A percentile compares a stretch with the other conserved stretches of the same genome.
Conservation (phyloP, 257 asterid genomes). For the Linaria vulgaris region DNA sequence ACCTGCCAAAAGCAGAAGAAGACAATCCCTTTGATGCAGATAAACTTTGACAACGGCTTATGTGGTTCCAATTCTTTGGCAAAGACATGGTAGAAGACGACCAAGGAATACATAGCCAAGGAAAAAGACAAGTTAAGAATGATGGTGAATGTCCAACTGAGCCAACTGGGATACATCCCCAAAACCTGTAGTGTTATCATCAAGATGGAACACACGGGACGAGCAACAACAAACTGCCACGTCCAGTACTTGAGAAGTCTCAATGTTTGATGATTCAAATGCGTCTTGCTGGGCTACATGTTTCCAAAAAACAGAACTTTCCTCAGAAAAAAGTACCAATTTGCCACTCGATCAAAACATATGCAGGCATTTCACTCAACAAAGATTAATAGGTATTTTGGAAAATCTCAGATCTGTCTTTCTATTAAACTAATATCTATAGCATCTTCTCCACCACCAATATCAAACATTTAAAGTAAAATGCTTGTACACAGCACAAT, state of each 20-base stretch:
- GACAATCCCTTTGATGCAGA: slow-evolving; percentile 84
- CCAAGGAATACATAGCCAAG: slow-evolving; percentile 83
- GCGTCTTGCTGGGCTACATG: slow-evolving; percentile 70
- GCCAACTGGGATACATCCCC: slow-evolving; percentile 81
- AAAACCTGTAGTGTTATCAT: slow-evolving; percentile 60
- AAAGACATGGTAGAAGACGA: slow-evolving; percentile 77
- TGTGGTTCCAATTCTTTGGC: slow-evolving; percentile 83
- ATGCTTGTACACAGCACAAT: slow-evolving; percentile 17
- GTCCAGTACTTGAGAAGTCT: slow-evolving; percentile 74
- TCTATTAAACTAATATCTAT: too few species aligned
- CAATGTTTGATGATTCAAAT: slow-evolving; percentile 63
- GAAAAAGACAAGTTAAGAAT: slow-evolving; percentile 67
- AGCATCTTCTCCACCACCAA: slow-evolving; percentile 2
- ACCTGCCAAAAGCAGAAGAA: slow-evolving; percentile 99
- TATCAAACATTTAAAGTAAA: not conserved
- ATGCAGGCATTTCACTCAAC: not conserved
- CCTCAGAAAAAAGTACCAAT: slow-evolving; percentile 19
- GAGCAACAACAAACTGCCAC: slow-evolving; percentile 86
- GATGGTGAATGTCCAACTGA: slow-evolving; percentile 74
- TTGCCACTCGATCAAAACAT: slow-evolving; percentile 18
- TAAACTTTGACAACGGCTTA: slow-evolving; percentile 80
- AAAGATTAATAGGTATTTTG: too few species aligned
- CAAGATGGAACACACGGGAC: slow-evolving; percentile 79
- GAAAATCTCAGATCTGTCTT: too few species aligned
- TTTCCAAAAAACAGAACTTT: slow-evolving; percentile 12